Evolutionary conservation across 1,139 yeast species (phyloP).

Genomic region (Trichomonascaceae sp.): DNA sequence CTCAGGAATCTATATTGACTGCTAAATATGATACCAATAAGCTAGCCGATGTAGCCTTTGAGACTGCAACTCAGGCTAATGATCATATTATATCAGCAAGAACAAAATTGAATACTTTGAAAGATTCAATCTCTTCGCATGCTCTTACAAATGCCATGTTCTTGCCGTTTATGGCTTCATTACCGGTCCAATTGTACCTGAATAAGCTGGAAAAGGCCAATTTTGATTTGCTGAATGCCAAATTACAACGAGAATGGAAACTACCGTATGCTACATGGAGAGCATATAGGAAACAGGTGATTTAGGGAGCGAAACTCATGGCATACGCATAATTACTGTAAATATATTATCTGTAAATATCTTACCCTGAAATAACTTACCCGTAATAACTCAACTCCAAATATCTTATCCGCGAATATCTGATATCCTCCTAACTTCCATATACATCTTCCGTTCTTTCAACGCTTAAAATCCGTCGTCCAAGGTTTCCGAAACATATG

Average conservation of each 20-base stretch:
- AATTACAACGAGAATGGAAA: slow-evolving; percentile 58
- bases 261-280: slow-evolving; percentile 62
- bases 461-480: slow-evolving; percentile 41
- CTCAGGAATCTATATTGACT: slow-evolving; percentile 53
- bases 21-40: slow-evolving; percentile 27
- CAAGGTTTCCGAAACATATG: slow-evolving; percentile 65
- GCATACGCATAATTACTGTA: no score
- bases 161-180: slow-evolving; percentile 57
- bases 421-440: background rate
- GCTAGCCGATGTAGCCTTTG: slow-evolving; percentile 58
- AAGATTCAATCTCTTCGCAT: slow-evolving; percentile 39
- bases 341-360: background rate
- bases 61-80: slow-evolving; percentile 68
- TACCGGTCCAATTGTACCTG: slow-evolving; percentile 62
- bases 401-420: no score
- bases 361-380: no score
- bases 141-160: slow-evolving; percentile 58
- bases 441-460: background rate
- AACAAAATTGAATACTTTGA: slow-evolving; percentile 38
- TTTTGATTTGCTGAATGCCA: slow-evolving; percentile 53
- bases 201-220: slow-evolving; percentile 54
- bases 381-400: no score
- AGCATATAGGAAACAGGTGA: slow-evolving; percentile 42
- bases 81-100: slow-evolving; percentile 73
- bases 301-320: no score